These are phyloP conservation scores for Fagopyrum tataricum DNA, from an alignment of 148 eudicot species.

Conservation along the genomic window DNA sequence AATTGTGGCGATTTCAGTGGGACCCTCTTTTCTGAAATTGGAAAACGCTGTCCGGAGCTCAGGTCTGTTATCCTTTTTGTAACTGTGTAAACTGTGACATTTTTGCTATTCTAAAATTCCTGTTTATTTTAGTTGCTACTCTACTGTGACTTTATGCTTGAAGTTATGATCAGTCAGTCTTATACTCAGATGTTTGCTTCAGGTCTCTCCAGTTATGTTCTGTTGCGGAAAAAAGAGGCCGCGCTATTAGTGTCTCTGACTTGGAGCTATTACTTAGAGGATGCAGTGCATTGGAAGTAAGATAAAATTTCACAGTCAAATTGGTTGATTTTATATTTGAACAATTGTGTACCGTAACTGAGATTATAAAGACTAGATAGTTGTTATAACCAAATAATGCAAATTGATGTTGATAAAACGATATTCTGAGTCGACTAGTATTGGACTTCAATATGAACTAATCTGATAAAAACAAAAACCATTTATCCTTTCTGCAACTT, in stretches of 20 bases:
- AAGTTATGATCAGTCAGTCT: neutral
- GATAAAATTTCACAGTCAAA: conserved; percentile 20
- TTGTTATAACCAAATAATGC: neutral
- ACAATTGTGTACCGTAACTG: neutral
- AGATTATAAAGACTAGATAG: neutral
- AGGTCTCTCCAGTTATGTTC: conserved; percentile 93
- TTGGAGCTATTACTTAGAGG: conserved; percentile 89
- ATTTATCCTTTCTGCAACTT: neutral
- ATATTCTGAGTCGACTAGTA: neutral
- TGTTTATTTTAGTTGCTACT: neutral
- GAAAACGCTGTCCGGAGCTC: conserved; percentile 50
- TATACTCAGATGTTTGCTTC: conserved; percentile 17
- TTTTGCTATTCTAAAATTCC: neutral
- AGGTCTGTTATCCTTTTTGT: conserved; percentile 29
- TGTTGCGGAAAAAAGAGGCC: conserved; percentile 85
- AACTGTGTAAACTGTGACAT: neutral
- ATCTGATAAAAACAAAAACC: conserved; percentile 2
- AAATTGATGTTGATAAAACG: neutral
- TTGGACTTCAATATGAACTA: neutral
- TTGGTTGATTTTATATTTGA: neutral
- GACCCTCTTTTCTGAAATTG: conserved; percentile 55
- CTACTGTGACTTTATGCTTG: neutral
- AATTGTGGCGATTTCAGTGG: conserved; percentile 80
- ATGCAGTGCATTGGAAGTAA: conserved; percentile 92
- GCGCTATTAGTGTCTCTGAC: conserved; percentile 64